A percentile compares a stretch with the other conserved stretches of the same genome.
These are phyloP conservation scores for Pichia manshurica DNA, from an alignment of 805 yeast genomes.

Conservation along the genomic window DNA sequence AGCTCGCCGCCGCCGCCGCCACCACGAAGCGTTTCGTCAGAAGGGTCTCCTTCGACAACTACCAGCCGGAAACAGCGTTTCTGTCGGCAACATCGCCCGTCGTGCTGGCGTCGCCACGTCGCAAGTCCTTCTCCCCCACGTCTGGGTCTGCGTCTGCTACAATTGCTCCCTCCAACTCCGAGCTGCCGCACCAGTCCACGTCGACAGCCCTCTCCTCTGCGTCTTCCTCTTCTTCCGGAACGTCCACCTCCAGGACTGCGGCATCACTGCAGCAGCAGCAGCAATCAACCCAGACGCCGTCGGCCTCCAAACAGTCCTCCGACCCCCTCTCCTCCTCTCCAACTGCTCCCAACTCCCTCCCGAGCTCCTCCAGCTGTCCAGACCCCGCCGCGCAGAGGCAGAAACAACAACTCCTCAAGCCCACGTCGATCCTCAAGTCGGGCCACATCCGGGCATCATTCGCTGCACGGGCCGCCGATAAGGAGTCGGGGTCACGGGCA, in stretches of 20 bases:
- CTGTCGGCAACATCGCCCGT: not conserved
- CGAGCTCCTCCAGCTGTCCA: not conserved
- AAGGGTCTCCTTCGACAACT: constrained; percentile 18
- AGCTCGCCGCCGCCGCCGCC: no score
- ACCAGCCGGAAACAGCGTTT: constrained; percentile 29
- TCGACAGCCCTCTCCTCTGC: not conserved
- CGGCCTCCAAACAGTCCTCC: no score
- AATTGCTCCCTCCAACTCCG: not conserved
- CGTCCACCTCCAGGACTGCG: not conserved
- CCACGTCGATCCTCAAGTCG: no score
- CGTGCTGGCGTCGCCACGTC: not conserved
- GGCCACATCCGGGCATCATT: no score
- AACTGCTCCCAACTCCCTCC: constrained; percentile 15
- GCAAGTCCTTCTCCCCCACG: not conserved
- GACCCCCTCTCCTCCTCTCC: constrained; percentile 18
- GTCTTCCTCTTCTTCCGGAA: not conserved
- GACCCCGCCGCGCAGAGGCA: no score
- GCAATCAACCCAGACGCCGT: no score
- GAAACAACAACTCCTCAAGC: no score
- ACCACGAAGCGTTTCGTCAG: constrained; percentile 3
- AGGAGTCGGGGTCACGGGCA: no score
- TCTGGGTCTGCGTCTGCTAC: not conserved
- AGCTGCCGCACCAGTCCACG: no score
- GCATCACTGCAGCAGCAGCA: no score
- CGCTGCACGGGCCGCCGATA: no score